These are phyloP conservation scores for Colletotrichum spinosum DNA, from an alignment of 2,329 filamentous ascomycete genomes.

Conservation along the genomic window DNA sequence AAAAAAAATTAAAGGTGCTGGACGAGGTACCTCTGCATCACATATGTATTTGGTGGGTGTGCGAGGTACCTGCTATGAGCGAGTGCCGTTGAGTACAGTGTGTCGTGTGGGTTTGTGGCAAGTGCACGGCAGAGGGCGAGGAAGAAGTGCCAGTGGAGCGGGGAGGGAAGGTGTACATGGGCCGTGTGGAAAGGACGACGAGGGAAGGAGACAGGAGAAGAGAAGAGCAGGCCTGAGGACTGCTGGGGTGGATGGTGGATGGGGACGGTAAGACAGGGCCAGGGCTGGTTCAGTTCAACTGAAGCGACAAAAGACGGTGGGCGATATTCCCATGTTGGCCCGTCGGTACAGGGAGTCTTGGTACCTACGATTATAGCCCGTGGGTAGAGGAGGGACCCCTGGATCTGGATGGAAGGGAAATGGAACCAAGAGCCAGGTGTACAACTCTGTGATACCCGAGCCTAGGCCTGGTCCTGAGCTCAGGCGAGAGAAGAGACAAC, in stretches of 20 bases:
- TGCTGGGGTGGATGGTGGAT: not conserved
- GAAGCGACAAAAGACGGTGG: conserved; percentile 13
- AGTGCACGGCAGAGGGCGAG: conserved; percentile 32
- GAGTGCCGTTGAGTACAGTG: not conserved
- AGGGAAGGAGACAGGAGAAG: not conserved
- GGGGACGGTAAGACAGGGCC: conserved; percentile 11
- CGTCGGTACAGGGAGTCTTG: no score
- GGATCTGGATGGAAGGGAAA: no score
- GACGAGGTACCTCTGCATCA: no score
- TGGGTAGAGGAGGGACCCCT: not conserved
- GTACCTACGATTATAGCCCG: no score
- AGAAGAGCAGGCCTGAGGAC: conserved; percentile 6
- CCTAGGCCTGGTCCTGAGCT: no score
- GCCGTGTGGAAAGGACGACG: not conserved
- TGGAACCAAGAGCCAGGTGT: no score
- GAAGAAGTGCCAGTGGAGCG: conserved; percentile 2
- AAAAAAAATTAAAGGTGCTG: no score
- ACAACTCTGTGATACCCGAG: no score
- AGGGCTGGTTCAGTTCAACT: no score
- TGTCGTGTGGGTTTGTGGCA: conserved; percentile 9
- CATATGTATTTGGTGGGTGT: not conserved
- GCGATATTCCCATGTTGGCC: not conserved
- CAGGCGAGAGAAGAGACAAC: no score
- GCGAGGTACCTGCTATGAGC: not conserved
- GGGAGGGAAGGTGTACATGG: not conserved